Conservation (phyloP, 1,139 yeast species). For the Chernovozyma aurita region DNA sequence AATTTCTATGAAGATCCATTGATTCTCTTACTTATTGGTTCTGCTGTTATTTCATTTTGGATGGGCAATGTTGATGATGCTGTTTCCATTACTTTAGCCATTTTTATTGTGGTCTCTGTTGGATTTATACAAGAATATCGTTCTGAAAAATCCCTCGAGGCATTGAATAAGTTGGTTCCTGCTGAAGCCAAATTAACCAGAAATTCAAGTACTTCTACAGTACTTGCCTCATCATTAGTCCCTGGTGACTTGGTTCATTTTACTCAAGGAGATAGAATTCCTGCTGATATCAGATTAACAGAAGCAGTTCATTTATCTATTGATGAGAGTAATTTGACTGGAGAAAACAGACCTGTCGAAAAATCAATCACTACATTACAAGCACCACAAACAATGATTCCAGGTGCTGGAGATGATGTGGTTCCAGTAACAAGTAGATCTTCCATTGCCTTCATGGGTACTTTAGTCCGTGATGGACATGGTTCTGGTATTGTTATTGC, state of each 20-base stretch:
- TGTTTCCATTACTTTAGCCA: constrained; percentile 80
- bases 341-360: constrained; percentile 83
- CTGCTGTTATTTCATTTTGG: constrained; percentile 76
- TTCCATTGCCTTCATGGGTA: constrained; percentile 91
- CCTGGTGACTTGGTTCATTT: constrained; percentile 94
- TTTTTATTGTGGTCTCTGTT: constrained; percentile 84
- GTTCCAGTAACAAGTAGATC: constrained; percentile 59
- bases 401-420: constrained; percentile 3
- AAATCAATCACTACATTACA: constrained; percentile 38
- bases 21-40: constrained; percentile 79
- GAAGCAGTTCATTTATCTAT: constrained; percentile 74
- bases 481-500: constrained; percentile 93
- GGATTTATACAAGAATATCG: constrained; percentile 96
- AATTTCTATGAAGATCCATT: constrained; percentile 87
- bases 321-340: constrained; percentile 92
- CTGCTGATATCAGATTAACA: constrained; percentile 83
- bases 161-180: constrained; percentile 86
- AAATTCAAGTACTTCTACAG: constrained; percentile 69
- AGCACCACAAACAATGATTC: constrained; percentile 22
- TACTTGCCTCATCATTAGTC: constrained; percentile 78
- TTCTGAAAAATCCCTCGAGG: constrained; percentile 89
- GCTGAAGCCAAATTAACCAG: constrained; percentile 89
- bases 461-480: constrained; percentile 89
- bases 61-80: constrained; percentile 97
- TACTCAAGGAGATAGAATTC: constrained; percentile 88